Conservation (phyloP, 2,329 filamentous ascomycete genomes). For the Monosporascus sp. region DNA sequence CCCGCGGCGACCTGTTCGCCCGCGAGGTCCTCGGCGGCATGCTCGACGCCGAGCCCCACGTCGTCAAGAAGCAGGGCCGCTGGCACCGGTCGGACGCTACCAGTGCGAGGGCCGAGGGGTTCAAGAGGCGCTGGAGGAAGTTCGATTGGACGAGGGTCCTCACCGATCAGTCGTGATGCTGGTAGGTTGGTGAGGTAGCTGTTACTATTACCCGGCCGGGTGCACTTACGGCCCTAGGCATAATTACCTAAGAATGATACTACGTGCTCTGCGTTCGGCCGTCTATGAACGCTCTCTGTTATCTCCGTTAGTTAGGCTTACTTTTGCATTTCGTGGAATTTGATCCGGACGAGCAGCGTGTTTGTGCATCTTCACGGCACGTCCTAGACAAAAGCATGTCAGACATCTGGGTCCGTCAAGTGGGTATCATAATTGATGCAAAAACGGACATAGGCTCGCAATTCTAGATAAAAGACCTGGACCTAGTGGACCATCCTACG, state of each 20-base stretch:
- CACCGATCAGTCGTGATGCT: constrained; percentile 28
- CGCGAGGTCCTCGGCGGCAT: constrained; percentile 90
- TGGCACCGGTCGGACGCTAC: constrained; percentile 63
- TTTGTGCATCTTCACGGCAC: too few relatives aligned
- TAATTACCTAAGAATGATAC: background rate
- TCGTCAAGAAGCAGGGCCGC: constrained; percentile 84
- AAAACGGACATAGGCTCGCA: background rate
- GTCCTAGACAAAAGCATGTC: background rate
- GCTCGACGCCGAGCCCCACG: constrained; percentile 72
- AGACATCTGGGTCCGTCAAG: background rate
- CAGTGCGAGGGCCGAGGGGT: constrained; percentile 62
- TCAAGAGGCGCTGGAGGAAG: constrained; percentile 80
- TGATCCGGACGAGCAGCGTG: too few relatives aligned
- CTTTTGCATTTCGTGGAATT: too few relatives aligned
- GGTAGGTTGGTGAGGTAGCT: background rate
- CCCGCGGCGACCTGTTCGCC: constrained; percentile 85
- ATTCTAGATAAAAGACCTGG: background rate
- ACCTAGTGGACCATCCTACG: too few relatives aligned
- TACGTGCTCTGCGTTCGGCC: too few relatives aligned
- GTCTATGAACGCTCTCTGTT: too few relatives aligned
- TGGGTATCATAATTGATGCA: background rate
- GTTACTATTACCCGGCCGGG: too few relatives aligned
- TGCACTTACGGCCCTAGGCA: too few relatives aligned
- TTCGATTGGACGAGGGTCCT: constrained; percentile 79
- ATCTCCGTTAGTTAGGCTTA: too few relatives aligned